Percentiles rank a stretch among this genome's conserved stretches.
phyloP scores from a whole-genome alignment of 148 eudicot species.

The Simmondsia chinensis region DNA sequence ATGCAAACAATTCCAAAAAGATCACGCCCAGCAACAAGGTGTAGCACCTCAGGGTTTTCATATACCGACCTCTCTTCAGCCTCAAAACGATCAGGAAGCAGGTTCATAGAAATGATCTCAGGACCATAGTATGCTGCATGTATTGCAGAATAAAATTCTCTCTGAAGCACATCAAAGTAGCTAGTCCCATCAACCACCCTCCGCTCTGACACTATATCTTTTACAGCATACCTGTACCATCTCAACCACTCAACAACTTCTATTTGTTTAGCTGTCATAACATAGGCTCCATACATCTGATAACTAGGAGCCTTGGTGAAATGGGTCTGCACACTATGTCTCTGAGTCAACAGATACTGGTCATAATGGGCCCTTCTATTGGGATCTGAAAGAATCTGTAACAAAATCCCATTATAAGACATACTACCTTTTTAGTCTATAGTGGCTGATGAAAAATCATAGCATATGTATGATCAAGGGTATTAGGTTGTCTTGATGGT shows the following conservation, averaged over 20 bases:
- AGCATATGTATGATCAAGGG: too few relatives aligned
- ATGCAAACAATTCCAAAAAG: conserved; percentile 81
- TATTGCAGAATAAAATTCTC: conserved; percentile 74
- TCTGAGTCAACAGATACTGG: conserved; percentile 50
- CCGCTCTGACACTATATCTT: conserved; percentile 62
- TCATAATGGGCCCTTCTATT: conserved; percentile 78
- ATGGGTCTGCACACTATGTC: conserved; percentile 22
- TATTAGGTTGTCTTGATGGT: too few relatives aligned
- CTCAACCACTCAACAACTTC: conserved; percentile 96
- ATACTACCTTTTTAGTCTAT: not conserved
- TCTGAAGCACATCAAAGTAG: conserved; percentile 74
- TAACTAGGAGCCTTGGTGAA: conserved; percentile 30
- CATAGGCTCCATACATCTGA: conserved; percentile 41
- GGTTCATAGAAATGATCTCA: conserved; percentile 50
- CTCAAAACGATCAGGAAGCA: conserved; percentile 88
- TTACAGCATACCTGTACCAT: conserved; percentile 80
- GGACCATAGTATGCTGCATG: conserved; percentile 93
- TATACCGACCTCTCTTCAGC: conserved; percentile 81
- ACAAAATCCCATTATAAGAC: conserved; percentile 2
- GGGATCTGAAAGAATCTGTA: conserved; percentile 84
- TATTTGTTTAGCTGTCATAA: conserved; percentile 48
- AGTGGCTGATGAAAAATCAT: too few relatives aligned
- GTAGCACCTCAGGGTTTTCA: conserved; percentile 80
- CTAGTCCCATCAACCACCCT: conserved; percentile 67
- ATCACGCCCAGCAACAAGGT: conserved; percentile 91